Evolutionary conservation across 192 early-diverging fungal species (phyloP).

Genomic region (Backusella circina): DNA sequence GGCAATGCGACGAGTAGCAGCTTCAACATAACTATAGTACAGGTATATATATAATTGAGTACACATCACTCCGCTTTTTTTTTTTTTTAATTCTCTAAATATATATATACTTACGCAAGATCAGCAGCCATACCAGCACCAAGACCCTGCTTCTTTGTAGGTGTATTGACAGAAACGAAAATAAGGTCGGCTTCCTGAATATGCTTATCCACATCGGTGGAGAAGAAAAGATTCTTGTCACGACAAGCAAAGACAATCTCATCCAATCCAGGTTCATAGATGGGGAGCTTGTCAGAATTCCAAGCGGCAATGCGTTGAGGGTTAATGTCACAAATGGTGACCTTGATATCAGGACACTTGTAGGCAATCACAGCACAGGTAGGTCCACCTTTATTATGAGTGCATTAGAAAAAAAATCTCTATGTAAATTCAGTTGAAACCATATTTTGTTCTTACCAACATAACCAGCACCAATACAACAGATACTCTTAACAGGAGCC

Average conservation of each 20-base stretch:
- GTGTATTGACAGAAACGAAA: slow-evolving; percentile 94
- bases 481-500: slow-evolving; percentile 59
- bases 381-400: slow-evolving; percentile 66
- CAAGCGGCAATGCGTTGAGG: slow-evolving; percentile 77
- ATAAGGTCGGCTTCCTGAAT: slow-evolving; percentile 84
- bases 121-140: slow-evolving; percentile 83
- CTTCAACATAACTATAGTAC: slow-evolving; percentile 63
- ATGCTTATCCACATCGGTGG: slow-evolving; percentile 73
- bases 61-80: neutral
- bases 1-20: slow-evolving; percentile 81
- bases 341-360: slow-evolving; percentile 81
- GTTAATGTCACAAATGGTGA: slow-evolving; percentile 88
- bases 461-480: slow-evolving; percentile 96
- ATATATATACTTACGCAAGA: slow-evolving; percentile 64
- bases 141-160: slow-evolving; percentile 72
- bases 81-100: too few species aligned
- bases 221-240: slow-evolving; percentile 83
- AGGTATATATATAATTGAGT: neutral
- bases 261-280: slow-evolving; percentile 91
- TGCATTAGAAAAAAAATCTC: neutral
- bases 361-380: slow-evolving; percentile 92
- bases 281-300: slow-evolving; percentile 83
- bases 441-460: slow-evolving; percentile 66
- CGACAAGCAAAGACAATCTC: slow-evolving; percentile 72
- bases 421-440: neutral